Percentiles rank a stretch among this genome's conserved stretches.
phyloP scores from a whole-genome alignment of 2,329 filamentous ascomycete genomes.

The Aspergillus viridinutans region DNA sequence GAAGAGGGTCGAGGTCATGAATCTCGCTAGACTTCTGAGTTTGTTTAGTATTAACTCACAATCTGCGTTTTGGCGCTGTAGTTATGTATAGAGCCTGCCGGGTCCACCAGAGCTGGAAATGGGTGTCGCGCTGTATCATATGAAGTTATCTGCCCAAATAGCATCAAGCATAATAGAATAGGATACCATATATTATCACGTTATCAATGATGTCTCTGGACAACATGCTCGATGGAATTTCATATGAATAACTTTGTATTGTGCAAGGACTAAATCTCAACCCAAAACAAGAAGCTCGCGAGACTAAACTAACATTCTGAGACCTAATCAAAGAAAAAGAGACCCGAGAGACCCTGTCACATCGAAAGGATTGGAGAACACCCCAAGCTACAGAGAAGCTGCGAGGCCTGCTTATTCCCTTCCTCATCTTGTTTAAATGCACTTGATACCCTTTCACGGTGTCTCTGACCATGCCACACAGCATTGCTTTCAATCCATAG shows the following conservation, averaged over 20 bases:
- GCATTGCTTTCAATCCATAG: neutral
- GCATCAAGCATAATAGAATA: neutral
- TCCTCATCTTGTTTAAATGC: neutral
- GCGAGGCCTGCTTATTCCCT: neutral
- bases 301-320: neutral
- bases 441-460: neutral
- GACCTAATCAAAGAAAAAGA: neutral
- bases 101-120: neutral
- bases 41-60: neutral
- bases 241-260: neutral
- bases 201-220: neutral
- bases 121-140: neutral
- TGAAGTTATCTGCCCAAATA: neutral
- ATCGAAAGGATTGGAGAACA: neutral
- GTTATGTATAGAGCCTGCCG: neutral
- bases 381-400: neutral
- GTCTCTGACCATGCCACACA: neutral
- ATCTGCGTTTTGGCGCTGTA: neutral
- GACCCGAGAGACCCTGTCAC: neutral
- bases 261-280: neutral
- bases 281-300: neutral
- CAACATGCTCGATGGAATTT: neutral
- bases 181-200: neutral
- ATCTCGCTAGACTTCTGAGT: neutral
- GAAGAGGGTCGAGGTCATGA: conserved; percentile 44